A percentile compares a stretch with the other conserved stretches of the same genome.
Conservation (phyloP, 306 rosid species). For the Luffa acutangula region DNA sequence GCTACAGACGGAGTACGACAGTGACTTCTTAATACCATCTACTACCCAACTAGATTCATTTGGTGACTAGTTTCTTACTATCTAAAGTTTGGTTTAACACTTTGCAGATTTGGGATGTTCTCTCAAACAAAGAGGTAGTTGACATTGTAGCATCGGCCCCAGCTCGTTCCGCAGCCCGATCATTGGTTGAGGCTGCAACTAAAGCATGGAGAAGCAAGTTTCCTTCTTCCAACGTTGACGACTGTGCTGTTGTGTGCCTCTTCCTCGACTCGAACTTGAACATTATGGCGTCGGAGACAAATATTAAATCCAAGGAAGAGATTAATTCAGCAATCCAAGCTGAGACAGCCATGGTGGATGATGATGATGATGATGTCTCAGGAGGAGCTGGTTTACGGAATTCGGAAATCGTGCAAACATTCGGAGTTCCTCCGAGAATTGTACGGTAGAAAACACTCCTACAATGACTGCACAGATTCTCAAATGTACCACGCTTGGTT, state of each 20-base stretch:
- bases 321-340: conserved; percentile 5
- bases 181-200: conserved; percentile 76
- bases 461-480: not conserved
- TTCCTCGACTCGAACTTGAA: conserved; percentile 40
- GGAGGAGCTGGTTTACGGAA: not conserved
- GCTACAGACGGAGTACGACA: conserved; percentile 91
- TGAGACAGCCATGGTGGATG: not conserved
- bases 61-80: not conserved
- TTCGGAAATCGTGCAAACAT: not conserved
- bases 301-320: conserved; percentile 32
- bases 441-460: not conserved
- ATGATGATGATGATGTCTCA: not conserved
- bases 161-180: conserved; percentile 59
- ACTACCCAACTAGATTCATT: not conserved
- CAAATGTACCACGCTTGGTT: not conserved
- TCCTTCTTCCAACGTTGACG: conserved; percentile 84
- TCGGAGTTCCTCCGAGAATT: not conserved
- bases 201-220: conserved; percentile 71
- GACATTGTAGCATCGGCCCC: conserved; percentile 69
- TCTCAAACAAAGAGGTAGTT: conserved; percentile 86
- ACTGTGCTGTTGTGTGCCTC: conserved; percentile 87
- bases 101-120: conserved; percentile 88
- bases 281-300: conserved; percentile 28
- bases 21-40: not conserved
- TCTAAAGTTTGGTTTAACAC: conserved; percentile 12